Evolutionary conservation across 1,284 basidiomycete species (phyloP), one percentile per base, ranked within the genome.

Genomic region (Rhodofomes roseus): DNA sequence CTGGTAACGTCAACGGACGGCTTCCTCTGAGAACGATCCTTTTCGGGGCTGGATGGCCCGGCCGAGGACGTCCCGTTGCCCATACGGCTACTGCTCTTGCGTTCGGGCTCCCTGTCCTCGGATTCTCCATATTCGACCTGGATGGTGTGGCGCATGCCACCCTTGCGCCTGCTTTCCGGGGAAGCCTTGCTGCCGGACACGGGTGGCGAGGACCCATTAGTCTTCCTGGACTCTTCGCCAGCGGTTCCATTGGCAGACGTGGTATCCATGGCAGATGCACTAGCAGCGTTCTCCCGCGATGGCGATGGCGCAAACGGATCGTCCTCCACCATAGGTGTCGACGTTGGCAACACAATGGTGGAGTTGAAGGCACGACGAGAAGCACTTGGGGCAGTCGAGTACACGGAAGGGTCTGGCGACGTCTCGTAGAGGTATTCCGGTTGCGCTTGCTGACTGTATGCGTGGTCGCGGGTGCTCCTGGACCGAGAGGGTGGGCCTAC

Each of bases 121-220:
- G 71, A 72, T 67, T 72, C 72, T 23, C 89, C 88, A 66, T 95
- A 95, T 72, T 96, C 95, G 58, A 97, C 89, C 73, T 97, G 94
- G 43, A 96, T 93, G 2, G 95, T 96, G 74, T 96, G 93, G 16
- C 89, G 76, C 71, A 87, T 84, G 56, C 72, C 79, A 20, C 70
- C 73, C 57, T 74, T 78, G 70, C 78, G 77, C 60, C 71, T 70
- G 12, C 71, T 63, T 53, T 79, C 76, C 18, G 74, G 66, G 9
- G 72, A 70, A 5, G 70, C 65, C 63, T 70, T 71, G 63, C 67
- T 67, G 40, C 70, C 66, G 20, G 73, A 72, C 40, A 70, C 60
- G 12, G 69, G 64, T 29, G 68, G 63, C 31, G 66, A 55, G 20
- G 65, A 63, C 9, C 46, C 46, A 11, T 36, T 52, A 31, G 36